Percentiles rank a stretch among this genome's conserved stretches.
Conservation (phyloP, 495 filamentous ascomycete genomes). For the Penicillium goetzii region DNA sequence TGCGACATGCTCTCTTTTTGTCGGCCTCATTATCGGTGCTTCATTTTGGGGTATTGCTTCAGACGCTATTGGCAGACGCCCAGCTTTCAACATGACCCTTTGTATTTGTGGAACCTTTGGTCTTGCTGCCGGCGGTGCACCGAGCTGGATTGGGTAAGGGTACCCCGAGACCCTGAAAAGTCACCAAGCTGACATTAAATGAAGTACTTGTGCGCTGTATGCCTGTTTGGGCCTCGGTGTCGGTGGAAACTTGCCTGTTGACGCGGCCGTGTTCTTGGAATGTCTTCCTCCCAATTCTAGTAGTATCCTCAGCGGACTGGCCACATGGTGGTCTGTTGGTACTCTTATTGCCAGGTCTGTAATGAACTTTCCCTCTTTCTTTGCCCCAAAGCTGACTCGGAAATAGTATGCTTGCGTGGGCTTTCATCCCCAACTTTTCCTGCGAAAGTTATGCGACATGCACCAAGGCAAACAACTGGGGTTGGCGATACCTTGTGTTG, state of each 20-base stretch:
- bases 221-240: constrained; percentile 51
- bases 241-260: constrained; percentile 55
- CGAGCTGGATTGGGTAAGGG: constrained; percentile 47
- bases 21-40: constrained; percentile 53
- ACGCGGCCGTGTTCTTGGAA: constrained; percentile 57
- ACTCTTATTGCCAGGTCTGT: constrained; percentile 47
- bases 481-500: constrained; percentile 75
- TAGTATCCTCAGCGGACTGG: constrained; percentile 51
- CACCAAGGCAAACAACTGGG: constrained; percentile 61
- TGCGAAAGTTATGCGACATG: constrained; percentile 48
- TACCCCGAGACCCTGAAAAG: not conserved
- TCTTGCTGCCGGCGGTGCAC: constrained; percentile 46
- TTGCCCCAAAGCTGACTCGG: constrained; percentile 33
- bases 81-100: constrained; percentile 56
- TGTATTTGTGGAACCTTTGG: constrained; percentile 54
- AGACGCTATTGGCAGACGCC: constrained; percentile 54
- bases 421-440: constrained; percentile 50
- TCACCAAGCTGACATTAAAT: constrained; percentile 4
- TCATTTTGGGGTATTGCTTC: constrained; percentile 55
- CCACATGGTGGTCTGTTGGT: constrained; percentile 58
- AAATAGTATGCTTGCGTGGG: constrained; percentile 52
- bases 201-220: constrained; percentile 43
- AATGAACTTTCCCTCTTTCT: not conserved
- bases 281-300: constrained; percentile 52
- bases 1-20: constrained; percentile 49